Conservation (phyloP, 768 basidiomycete species). For the Suillus lakei region DNA sequence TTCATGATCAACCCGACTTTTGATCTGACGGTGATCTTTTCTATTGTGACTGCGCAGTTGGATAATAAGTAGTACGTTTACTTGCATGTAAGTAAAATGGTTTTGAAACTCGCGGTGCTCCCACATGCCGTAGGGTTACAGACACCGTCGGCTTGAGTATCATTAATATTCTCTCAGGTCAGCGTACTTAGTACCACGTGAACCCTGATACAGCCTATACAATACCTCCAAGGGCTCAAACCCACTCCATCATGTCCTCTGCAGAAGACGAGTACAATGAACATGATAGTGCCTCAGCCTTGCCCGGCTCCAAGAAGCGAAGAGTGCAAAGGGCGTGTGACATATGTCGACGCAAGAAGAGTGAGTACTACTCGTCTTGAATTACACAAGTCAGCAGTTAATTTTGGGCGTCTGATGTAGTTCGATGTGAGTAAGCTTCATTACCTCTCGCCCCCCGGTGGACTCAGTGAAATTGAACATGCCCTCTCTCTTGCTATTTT, state of each 20-base stretch:
- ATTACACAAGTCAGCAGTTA: slow-evolving; percentile 5
- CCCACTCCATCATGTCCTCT: slow-evolving; percentile 54
- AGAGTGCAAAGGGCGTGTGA: slow-evolving; percentile 83
- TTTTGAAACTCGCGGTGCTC: neutral
- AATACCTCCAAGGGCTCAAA: neutral
- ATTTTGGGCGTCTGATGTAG: slow-evolving; percentile 37
- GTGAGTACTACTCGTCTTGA: slow-evolving; percentile 41
- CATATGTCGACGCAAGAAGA: slow-evolving; percentile 83
- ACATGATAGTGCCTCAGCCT: slow-evolving; percentile 32
- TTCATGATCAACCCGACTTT: neutral
- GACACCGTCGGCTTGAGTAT: neutral
- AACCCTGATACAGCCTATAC: neutral
- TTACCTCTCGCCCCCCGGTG: neutral
- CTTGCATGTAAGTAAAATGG: neutral
- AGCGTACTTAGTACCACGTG: neutral
- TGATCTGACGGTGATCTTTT: neutral
- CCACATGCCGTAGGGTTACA: slow-evolving; percentile 1
- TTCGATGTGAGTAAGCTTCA: slow-evolving; percentile 58
- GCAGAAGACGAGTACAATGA: slow-evolving; percentile 68
- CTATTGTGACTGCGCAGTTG: too few species aligned
- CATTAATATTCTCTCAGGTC: neutral
- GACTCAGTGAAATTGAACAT: slow-evolving; percentile 1
- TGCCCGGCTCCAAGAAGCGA: slow-evolving; percentile 62
- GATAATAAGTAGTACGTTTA: neutral
- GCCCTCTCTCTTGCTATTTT: neutral